Evolutionary conservation across 2,329 filamentous ascomycete species (phyloP), one percentile per base, ranked within the genome.

Genomic region (Aspergillus unguis): DNA sequence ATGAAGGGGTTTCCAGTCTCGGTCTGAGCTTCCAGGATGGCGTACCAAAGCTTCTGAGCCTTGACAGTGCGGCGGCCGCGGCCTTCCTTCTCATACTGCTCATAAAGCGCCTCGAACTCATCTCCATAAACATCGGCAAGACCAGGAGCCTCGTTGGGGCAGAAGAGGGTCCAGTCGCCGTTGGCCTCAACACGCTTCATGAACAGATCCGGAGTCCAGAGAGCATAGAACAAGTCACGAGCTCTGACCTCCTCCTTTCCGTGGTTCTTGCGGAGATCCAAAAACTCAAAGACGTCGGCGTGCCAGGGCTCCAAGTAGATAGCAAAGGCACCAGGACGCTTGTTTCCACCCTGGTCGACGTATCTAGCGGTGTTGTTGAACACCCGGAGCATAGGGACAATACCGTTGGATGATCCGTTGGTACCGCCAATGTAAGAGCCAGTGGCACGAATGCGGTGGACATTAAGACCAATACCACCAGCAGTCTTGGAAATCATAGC

Each of bases 401-500:
- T 88, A 66, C 94, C 94, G 69, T 99, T 99, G 51, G 94, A 99
- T 53, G 92, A 96, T 63, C 94, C 94, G 69, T 99, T 99, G 65
- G 94, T 99, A 67, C 94, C 94, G 57, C 88, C 90, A 74, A 99
- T 99, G 77, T 99, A 99, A 28, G 94, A 96, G 58, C 94, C 92
- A 50, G 94, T 99, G 57, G 94, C 90, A 74, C 94, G 91, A 66
- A 99, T 99, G 67, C 92, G 87, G 79, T 99, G 94, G 47, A 92
- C 86, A 68, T 99, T 97, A 60, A 99, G 81, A 66, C 94, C 94
- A 71, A 99, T 97, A 72, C 94, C 94, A 73, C 94, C 94, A 63
- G 94, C 94, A 77, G 94, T 97, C 84, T 99, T 99, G 69, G 94
- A 99, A 75, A 99, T 99, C 90, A 99, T 92, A 62, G 94, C 94